Evolutionary conservation across 2,329 filamentous ascomycete species (phyloP).

Genomic region (Nectriaceae sp.): DNA sequence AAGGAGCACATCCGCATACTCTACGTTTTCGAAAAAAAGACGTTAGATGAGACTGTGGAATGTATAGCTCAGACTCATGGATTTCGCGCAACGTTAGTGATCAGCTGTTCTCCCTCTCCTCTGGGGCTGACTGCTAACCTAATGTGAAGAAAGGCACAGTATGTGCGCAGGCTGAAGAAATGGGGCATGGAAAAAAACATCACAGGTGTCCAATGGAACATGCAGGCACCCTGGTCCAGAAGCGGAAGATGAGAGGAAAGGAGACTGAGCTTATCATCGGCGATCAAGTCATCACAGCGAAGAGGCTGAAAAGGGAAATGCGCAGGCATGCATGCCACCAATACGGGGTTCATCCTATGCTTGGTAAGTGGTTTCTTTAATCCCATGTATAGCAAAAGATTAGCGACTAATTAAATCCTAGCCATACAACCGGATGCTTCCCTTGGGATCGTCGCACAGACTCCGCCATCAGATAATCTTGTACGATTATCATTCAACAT

Average conservation of each 20-base stretch:
- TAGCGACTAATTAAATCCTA: not conserved
- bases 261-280: not conserved
- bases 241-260: not conserved
- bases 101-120: not conserved
- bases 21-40: not conserved
- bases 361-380: not conserved
- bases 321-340: not conserved
- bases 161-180: not conserved
- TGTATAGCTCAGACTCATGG: not conserved
- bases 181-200: slow-evolving; percentile 4
- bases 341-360: not conserved
- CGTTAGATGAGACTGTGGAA: not conserved
- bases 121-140: not conserved
- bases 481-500: not conserved
- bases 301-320: not conserved
- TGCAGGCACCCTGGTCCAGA: not conserved
- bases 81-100: slow-evolving; percentile 4
- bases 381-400: not conserved
- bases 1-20: slow-evolving; percentile 2
- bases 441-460: not conserved
- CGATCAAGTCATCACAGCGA: not conserved
- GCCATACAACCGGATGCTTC: not conserved
- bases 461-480: not conserved
- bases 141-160: slow-evolving; percentile 1
- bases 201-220: not conserved